Evolutionary conservation across 1,284 basidiomycete genomes (phyloP), one percentile per base, ranked within the genome.

Genomic region (Pascua guehoae): DNA sequence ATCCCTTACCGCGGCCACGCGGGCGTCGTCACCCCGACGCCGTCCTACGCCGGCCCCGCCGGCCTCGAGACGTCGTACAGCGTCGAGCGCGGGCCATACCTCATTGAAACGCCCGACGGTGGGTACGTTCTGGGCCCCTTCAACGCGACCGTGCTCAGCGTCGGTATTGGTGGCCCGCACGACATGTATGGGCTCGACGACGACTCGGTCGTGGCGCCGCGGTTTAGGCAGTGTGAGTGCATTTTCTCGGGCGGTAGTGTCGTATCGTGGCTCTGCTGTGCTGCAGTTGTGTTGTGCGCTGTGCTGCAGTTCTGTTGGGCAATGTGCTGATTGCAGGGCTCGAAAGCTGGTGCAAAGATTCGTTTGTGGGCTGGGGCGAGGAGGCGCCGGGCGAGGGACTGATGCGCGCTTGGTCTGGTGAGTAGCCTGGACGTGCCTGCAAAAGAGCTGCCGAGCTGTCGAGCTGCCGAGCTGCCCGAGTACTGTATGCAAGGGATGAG

Each of bases 351-450:
- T 56, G 62, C 43, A 47, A 53, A 47, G 51, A 60, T 15, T 54
- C 51, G 17, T 69, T 65, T 41, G 49, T 40, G 11, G 59, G 54
- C 8, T 69, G 67, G 66, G 65, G 63, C 2, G 24, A 54, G 14
- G 65, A 69, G 39, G 53, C 51, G 12, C 49, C 57, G 1, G 65
- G 65, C 8, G 69, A 69, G 51, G 69, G 69, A 0, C 49, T 57
- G 1, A 56, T 57, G 2, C 49, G 63, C 12, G 47, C 63, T 10
- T 71, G 69, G 69, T 55, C 60, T 1, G 69, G 64, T 45, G 24
- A 32, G 24, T 32, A 32, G 24, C 24, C 24, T 32, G 3, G 24
- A n/a, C 24, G 24, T 32, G 24, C 24, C 24, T 7, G 7, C 24
- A 32, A 32, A 3, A 3, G 24, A 32, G 24, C 24, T 32, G 24